Evolutionary conservation across 176 grass and related monocot genomes (phyloP), one percentile per base, ranked within the genome.

Genomic region (Lolium rigidum): DNA sequence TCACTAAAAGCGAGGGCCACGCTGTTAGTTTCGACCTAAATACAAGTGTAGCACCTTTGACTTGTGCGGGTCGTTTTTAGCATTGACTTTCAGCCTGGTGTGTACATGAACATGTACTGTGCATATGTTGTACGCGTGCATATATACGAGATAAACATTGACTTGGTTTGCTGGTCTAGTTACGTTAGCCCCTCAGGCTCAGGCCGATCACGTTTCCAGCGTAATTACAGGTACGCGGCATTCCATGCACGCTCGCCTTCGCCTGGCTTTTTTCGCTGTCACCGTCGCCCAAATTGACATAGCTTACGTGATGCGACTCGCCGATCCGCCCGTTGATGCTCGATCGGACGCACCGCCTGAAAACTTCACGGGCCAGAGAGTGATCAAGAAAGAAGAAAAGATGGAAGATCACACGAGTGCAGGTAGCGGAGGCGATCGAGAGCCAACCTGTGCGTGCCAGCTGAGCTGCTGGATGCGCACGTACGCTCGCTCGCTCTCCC

Each of bases 401-500:
- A 74, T 48, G 70, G 2, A n/a, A 35, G 31, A 35, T 35, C 28
- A 70, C 50, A 18, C 10, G 41, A 26, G 15, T 31, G 21, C 63
- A 28, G 26, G n/a, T 43, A 8, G 15, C 71, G 26, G 37, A 51
- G 7, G 25, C 10, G 1, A 26, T 11, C 15, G 1, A 18, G 3
- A 56, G 81, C 49, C 80, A 69, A 77, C 35, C 73, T 74, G 48
- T 35, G 17, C 18, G 0, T 22, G 85, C 76, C 69, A 87, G 51
- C 47, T 75, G 72, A 87, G 51, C 47, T 75, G 72, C 48, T 84
- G 37, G 15, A 11, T 13, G 22, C 74, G 13, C 25, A 7, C 49
- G 51, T 26, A n/a, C 52, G 15, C 67, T 41, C 80, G 8, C 68
- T 50, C 84, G 8, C 68, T 59, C 75, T 50, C 49, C 31, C 31